These are phyloP conservation scores for Ceratocystis papillata DNA, from an alignment of 2,329 filamentous ascomycete species.

Conservation along the genomic window DNA sequence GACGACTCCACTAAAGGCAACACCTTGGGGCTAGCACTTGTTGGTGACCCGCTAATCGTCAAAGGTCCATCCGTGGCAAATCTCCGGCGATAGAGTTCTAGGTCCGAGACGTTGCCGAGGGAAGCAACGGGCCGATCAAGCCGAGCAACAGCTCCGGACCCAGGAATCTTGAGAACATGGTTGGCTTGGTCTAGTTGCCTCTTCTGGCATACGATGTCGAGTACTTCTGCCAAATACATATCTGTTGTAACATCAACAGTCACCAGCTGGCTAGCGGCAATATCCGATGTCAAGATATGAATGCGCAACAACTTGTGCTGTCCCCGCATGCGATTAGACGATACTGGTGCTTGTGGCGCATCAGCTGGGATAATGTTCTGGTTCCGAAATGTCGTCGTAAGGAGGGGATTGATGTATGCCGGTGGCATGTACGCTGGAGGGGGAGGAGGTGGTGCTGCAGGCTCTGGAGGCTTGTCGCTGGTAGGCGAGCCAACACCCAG, in stretches of 20 bases:
- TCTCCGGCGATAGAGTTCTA: slow-evolving; percentile 64
- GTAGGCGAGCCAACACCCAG: slow-evolving; percentile 26
- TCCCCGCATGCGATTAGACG: slow-evolving; percentile 43
- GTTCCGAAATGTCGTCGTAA: slow-evolving; percentile 49
- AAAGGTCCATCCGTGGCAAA: slow-evolving; percentile 65
- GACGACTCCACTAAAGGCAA: slow-evolving; percentile 36
- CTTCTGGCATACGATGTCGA: slow-evolving; percentile 67
- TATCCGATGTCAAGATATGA: slow-evolving; percentile 59
- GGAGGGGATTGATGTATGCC: slow-evolving; percentile 42
- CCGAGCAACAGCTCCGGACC: slow-evolving; percentile 62
- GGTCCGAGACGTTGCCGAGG: slow-evolving; percentile 60
- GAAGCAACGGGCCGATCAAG: slow-evolving; percentile 69
- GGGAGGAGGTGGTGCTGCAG: slow-evolving; percentile 35
- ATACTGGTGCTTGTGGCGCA: slow-evolving; percentile 39
- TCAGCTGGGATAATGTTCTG: slow-evolving; percentile 44
- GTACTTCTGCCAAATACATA: slow-evolving; percentile 71
- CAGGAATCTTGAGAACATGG: slow-evolving; percentile 66
- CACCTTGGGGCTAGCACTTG: slow-evolving; percentile 58
- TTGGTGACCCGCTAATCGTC: slow-evolving; percentile 57
- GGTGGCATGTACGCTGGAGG: slow-evolving; percentile 25
- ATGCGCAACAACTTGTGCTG: slow-evolving; percentile 61
- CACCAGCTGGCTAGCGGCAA: slow-evolving; percentile 60
- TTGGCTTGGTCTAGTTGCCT: slow-evolving; percentile 67
- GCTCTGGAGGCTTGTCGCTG: slow-evolving; percentile 28
- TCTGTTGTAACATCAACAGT: slow-evolving; percentile 68